phyloP scores from a whole-genome alignment of 2,329 filamentous ascomycete genomes.

The Ascosphaera acerosa region DNA sequence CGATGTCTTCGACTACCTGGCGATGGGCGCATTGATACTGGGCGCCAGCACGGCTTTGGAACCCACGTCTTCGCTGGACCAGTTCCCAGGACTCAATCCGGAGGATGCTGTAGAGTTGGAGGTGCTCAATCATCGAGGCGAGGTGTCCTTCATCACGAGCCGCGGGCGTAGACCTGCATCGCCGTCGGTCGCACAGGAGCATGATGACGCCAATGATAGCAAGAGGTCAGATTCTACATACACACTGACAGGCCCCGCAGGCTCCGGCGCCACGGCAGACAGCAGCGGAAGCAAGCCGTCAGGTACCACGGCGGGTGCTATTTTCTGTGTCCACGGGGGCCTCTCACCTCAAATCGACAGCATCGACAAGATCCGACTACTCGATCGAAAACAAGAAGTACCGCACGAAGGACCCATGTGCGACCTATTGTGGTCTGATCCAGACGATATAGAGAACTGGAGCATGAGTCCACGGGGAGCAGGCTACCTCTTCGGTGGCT shows the following conservation, averaged over 20 bases:
- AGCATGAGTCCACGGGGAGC: conserved; percentile 80
- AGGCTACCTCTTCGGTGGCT: conserved; percentile 71
- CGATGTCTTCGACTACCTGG: conserved; percentile 98
- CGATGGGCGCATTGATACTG: conserved; percentile 87
- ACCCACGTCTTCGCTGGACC: conserved; percentile 22
- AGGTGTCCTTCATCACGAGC: conserved; percentile 38
- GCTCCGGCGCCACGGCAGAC: conserved; percentile 50
- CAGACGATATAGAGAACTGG: conserved; percentile 95
- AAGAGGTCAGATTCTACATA: not conserved
- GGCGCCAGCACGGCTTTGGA: conserved; percentile 44
- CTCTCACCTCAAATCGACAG: conserved; percentile 76
- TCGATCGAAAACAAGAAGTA: conserved; percentile 94
- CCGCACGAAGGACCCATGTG: conserved; percentile 98
- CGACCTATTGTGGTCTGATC: conserved; percentile 91
- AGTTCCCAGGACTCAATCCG: conserved; percentile 22
- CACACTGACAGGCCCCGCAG: conserved; percentile 38
- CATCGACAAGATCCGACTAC: conserved; percentile 80
- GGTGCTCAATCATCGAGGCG: conserved; percentile 62
- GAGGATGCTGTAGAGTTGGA: conserved; percentile 75
- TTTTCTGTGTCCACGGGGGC: conserved; percentile 88
- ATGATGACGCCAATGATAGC: not conserved
- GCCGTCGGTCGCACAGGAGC: not conserved
- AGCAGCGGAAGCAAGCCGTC: conserved; percentile 25
- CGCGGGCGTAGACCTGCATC: conserved; percentile 12
- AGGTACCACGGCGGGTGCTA: conserved; percentile 53